Base-by-base conservation (phyloP, 768 basidiomycete genomes). In the Leccinum longicurvipes region DNA sequence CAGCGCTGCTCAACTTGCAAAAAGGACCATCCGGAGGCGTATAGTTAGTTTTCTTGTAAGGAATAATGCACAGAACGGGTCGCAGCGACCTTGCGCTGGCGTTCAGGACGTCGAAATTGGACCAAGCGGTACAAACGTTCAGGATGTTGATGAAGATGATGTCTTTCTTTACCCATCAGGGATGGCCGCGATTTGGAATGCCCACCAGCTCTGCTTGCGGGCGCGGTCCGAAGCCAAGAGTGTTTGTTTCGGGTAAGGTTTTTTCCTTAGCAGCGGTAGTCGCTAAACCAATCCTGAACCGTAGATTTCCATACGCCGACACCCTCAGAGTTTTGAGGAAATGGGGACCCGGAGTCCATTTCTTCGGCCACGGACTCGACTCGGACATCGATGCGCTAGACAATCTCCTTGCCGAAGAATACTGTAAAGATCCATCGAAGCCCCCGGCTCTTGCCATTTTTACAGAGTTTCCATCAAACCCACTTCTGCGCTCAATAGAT, bases 151-250 rank as follows among this genome's bases (percentile, higher is more conserved):
- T 2, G 92, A 96, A 68, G 79, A 88, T 34, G 96, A 98, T 59
- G 96, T 98, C 0, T 98, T 82, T 69, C 76, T 99, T 24, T 94
- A 80, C 64, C 82, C 92, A 1, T 82, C 85, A 0, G 96, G 96
- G 1, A 98, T 99, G 96, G 75, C 86, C 29, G 93, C 96, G 2
- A 95, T 99, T 50, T 99, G 91, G 90, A 87, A 80, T 65, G 86
- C 93, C 0, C 93, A 97, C 67, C 82, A 89, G 60, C 74, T 93
- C 8, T 81, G 81, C 6, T 73, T 85, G 54, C 72, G 56, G 25
- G 69, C 74, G 23, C 74, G 77, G 28, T 80, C 83, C 39, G 62
- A 69, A 10, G 86, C 83, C 10, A 96, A 95, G n/a, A n/a, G n/a
- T n/a, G n/a, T n/a, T n/a, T n/a, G n/a, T n/a, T n/a, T n/a, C n/a